These are phyloP conservation scores for Sugiyamaella japonica DNA, from an alignment of 1,139 yeast genomes.

Conservation along the genomic window DNA sequence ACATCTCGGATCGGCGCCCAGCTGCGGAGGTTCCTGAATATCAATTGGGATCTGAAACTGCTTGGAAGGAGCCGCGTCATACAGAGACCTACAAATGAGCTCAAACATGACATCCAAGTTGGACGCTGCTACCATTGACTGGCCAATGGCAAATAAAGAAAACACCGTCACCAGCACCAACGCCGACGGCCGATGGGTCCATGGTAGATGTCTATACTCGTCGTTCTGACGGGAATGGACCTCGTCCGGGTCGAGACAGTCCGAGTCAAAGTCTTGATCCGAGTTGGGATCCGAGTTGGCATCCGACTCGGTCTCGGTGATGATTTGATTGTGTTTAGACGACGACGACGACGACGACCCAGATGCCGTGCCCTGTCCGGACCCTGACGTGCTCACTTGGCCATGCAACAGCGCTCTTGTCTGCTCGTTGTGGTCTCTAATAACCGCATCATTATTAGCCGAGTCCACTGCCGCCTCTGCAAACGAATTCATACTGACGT, in stretches of 20 bases:
- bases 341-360: not conserved
- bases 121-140: constrained; percentile 28
- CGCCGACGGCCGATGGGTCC: constrained; percentile 25
- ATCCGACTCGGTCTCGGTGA: not conserved
- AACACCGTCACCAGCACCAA: constrained; percentile 22
- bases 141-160: constrained; percentile 26
- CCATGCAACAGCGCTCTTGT: not conserved
- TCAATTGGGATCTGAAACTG: constrained; percentile 10
- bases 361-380: no score
- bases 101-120: constrained; percentile 32
- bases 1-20: constrained; percentile 32
- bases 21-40: constrained; percentile 2
- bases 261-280: not conserved
- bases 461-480: constrained; percentile 10
- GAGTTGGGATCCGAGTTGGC: not conserved
- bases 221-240: constrained; percentile 12
- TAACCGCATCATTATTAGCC: constrained; percentile 15
- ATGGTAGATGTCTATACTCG: constrained; percentile 20
- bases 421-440: constrained; percentile 8
- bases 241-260: constrained; percentile 10
- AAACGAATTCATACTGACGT: not conserved
- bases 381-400: no score
- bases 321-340: not conserved
- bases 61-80: constrained; percentile 17
- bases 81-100: constrained; percentile 31